Percentiles rank a stretch among this genome's conserved stretches.
phyloP scores from a whole-genome alignment of 2,329 filamentous ascomycete species.

The Diaporthe helianthi region DNA sequence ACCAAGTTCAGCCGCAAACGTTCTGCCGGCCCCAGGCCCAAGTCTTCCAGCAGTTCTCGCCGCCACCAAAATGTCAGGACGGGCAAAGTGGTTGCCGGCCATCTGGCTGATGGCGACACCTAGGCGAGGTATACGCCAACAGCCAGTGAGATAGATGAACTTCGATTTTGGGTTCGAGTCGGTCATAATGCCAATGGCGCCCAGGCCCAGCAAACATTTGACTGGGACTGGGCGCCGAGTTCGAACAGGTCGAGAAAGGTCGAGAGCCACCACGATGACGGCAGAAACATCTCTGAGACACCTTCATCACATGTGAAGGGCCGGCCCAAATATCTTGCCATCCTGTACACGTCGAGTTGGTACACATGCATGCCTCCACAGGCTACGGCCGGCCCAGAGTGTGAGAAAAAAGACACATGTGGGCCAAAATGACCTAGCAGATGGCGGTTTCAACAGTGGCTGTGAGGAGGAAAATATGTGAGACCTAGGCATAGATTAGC shows the following conservation, averaged over 20 bases:
- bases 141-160: neutral
- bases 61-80: neutral
- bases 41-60: too few species aligned
- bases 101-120: neutral
- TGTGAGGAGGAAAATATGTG: too few species aligned
- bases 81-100: fast-evolving
- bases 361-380: neutral
- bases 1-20: too few species aligned
- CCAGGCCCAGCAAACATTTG: neutral
- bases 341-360: neutral
- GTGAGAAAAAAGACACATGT: neutral
- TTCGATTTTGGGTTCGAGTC: neutral
- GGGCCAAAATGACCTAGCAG: neutral
- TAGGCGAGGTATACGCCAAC: neutral
- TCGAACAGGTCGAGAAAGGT: neutral
- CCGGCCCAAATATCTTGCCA: neutral
- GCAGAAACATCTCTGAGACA: neutral
- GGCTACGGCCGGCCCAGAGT: too few species aligned
- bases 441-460: too few species aligned
- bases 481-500: too few species aligned
- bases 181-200: neutral
- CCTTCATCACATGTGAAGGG: too few species aligned
- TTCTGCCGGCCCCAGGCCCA: too few species aligned
- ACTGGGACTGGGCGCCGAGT: neutral
- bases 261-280: neutral